These are phyloP conservation scores for Euphorbia lathyris DNA, from an alignment of 345 rosid genomes.

Conservation along the genomic window DNA sequence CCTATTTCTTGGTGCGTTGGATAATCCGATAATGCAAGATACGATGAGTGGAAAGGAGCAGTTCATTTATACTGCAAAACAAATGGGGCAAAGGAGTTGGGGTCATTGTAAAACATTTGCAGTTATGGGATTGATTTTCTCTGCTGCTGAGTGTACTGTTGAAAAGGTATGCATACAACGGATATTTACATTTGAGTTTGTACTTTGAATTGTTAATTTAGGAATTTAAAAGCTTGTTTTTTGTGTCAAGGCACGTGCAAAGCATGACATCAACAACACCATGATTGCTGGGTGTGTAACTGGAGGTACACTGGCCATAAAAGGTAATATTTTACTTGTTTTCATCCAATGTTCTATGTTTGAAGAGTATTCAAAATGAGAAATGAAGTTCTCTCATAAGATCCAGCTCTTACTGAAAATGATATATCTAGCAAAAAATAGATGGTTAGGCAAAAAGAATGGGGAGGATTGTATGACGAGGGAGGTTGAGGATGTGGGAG, in stretches of 20 bases:
- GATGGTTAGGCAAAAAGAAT: neutral
- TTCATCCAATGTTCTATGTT: conserved; percentile 1
- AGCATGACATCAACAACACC: conserved; percentile 76
- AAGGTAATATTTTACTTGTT: conserved; percentile 44
- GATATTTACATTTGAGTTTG: neutral
- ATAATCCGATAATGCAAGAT: conserved; percentile 73
- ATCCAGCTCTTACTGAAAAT: neutral
- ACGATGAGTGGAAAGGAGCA: conserved; percentile 78
- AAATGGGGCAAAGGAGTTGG: conserved; percentile 91
- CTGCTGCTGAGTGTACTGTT: conserved; percentile 80
- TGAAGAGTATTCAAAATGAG: neutral
- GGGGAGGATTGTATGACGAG: neutral
- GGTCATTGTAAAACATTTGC: conserved; percentile 82
- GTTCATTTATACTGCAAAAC: conserved; percentile 63
- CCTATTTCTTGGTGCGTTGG: conserved; percentile 74
- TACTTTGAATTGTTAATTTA: neutral
- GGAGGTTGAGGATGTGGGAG: neutral
- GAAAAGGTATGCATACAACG: conserved; percentile 60
- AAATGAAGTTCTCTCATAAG: conserved; percentile 4
- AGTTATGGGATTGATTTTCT: conserved; percentile 85
- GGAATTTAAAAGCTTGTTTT: conserved; percentile 5
- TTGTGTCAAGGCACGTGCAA: conserved; percentile 65
- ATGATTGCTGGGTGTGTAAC: conserved; percentile 90
- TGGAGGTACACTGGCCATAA: conserved; percentile 80
- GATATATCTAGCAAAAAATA: neutral